Percentiles rank a stretch among this genome's conserved stretches.
phyloP scores from a whole-genome alignment of 495 filamentous ascomycete genomes.

The Emericellopsis terricola region DNA sequence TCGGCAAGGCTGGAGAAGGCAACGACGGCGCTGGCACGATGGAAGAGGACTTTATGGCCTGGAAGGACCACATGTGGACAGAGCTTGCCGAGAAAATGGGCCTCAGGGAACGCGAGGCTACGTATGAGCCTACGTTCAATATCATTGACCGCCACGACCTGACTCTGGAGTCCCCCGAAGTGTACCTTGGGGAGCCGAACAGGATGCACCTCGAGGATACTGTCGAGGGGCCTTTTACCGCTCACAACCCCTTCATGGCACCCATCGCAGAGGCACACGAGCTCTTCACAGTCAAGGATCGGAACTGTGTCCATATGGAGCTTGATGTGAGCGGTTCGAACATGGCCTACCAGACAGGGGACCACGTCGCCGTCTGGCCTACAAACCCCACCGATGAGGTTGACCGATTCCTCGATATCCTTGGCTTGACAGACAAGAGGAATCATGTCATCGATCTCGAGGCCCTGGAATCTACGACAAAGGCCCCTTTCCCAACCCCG shows the following conservation, averaged over 20 bases:
- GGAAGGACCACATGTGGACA: constrained; percentile 99
- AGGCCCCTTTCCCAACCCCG: constrained; percentile 92
- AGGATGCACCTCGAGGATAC: constrained; percentile 79
- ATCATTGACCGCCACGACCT: constrained; percentile 62
- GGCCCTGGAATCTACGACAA: constrained; percentile 84
- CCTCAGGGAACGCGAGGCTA: constrained; percentile 85
- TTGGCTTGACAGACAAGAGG: constrained; percentile 58
- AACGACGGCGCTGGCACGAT: constrained; percentile 98
- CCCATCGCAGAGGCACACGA: constrained; percentile 82
- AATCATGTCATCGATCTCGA: constrained; percentile 79
- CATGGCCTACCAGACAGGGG: constrained; percentile 83
- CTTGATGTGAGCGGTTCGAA: constrained; percentile 77
- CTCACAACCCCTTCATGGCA: constrained; percentile 93
- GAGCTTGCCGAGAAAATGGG: constrained; percentile 65
- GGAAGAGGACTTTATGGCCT: constrained; percentile 98
- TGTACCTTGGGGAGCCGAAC: constrained; percentile 94
- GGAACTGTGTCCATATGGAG: constrained; percentile 96
- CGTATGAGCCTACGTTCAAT: constrained; percentile 85
- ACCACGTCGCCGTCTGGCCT: constrained; percentile 95
- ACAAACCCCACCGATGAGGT: constrained; percentile 90
- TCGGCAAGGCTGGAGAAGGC: constrained; percentile 82
- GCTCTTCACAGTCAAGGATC: constrained; percentile 76
- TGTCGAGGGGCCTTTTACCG: constrained; percentile 81
- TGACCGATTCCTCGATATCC: constrained; percentile 68
- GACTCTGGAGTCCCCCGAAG: constrained; percentile 55